Conservation (phyloP, 495 filamentous ascomycete species). For the Xylaria nigripes region DNA sequence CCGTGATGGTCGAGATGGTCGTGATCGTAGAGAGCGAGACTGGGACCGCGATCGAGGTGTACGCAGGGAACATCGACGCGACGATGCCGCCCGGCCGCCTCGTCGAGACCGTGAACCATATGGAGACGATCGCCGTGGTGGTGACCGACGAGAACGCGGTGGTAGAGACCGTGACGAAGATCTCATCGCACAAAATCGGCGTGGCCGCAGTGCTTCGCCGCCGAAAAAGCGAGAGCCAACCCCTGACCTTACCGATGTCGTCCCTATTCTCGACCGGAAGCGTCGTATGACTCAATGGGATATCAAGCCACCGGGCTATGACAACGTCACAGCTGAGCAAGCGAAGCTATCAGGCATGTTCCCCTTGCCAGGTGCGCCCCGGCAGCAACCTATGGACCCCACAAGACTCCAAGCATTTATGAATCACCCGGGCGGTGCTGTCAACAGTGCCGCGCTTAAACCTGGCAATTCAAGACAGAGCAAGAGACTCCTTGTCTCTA, state of each 20-base stretch:
- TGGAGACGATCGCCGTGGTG: constrained; percentile 54
- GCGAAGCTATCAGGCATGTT: constrained; percentile 99
- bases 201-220: constrained; percentile 67
- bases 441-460: constrained; percentile 70
- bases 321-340: constrained; percentile 97
- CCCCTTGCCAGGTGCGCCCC: constrained; percentile 87
- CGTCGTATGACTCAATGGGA: constrained; percentile 97
- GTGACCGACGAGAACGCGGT: constrained; percentile 42
- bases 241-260: constrained; percentile 82
- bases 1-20: constrained; percentile 36
- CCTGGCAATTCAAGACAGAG: constrained; percentile 87
- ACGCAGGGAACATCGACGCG: constrained; percentile 48
- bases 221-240: constrained; percentile 90
- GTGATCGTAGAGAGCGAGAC: constrained; percentile 44
- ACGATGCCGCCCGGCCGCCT: constrained; percentile 53
- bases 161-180: constrained; percentile 41
- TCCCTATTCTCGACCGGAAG: constrained; percentile 70
- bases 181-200: constrained; percentile 52
- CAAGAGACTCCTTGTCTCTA: constrained; percentile 81
- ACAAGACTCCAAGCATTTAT: constrained; percentile 91
- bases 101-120: constrained; percentile 56
- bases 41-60: constrained; percentile 66
- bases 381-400: constrained; percentile 95
- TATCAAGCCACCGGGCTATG: constrained; percentile 96
- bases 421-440: constrained; percentile 69